Percentiles rank a stretch among this genome's conserved stretches.
phyloP scores from a whole-genome alignment of 257 asterid species.

The Lithospermum erythrorhizon region DNA sequence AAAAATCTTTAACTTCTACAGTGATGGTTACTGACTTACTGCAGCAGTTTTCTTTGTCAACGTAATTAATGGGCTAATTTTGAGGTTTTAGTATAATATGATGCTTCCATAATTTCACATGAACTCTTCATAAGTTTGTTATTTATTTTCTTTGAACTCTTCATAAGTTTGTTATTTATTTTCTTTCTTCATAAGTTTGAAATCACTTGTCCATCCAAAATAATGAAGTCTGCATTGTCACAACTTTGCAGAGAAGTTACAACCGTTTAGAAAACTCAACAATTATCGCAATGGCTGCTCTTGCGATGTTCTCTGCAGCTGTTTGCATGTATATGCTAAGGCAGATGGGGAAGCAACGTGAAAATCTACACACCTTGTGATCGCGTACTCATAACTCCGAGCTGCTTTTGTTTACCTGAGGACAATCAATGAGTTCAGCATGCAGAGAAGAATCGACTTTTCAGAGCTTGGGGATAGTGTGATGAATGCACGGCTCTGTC shows the following conservation, averaged over 20 bases:
- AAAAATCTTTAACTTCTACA: no score
- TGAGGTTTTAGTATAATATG: no score
- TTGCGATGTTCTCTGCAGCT: slow-evolving; percentile 61
- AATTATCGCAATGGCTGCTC: slow-evolving; percentile 34
- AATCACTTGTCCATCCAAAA: background rate
- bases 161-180: no score
- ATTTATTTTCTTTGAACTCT: no score
- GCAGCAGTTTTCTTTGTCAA: background rate
- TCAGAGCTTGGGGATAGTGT: background rate
- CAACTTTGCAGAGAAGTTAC: slow-evolving; percentile 56
- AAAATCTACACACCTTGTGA: slow-evolving; percentile 48
- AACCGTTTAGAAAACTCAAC: slow-evolving; percentile 49
- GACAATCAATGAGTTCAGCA: background rate
- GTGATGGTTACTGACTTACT: no score
- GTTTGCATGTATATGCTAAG: slow-evolving; percentile 64
- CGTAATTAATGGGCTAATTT: no score
- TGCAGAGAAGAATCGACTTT: background rate
- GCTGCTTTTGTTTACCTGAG: background rate
- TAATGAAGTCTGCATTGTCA: background rate
- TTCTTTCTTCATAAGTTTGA: no score
- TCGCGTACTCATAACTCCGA: background rate
- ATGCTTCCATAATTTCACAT: no score
- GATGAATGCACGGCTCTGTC: background rate
- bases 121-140: no score
- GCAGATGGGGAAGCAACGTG: slow-evolving; percentile 66